A percentile compares a stretch with the other conserved stretches of the same genome.
Conservation (phyloP, 1,284 basidiomycete species). For the Naganishia liquefaciens region DNA sequence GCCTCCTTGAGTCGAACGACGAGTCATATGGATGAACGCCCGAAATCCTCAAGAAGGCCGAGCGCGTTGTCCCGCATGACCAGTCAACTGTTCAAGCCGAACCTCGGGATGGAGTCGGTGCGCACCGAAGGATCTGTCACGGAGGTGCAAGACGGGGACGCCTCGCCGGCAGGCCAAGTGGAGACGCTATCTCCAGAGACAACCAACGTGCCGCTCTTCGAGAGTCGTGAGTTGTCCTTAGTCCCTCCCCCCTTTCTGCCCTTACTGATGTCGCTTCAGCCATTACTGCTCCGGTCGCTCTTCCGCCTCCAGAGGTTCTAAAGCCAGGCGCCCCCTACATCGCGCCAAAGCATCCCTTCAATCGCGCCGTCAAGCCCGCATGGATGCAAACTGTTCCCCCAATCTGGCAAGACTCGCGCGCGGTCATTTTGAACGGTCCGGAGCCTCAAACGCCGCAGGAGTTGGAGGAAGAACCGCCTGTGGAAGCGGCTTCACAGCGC, state of each 20-base stretch:
- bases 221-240: constrained; percentile 10
- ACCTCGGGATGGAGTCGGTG: constrained; percentile 10
- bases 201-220: neutral
- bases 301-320: neutral
- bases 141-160: neutral
- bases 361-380: constrained; percentile 31
- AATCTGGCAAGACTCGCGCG: constrained; percentile 27
- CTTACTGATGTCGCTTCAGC: neutral
- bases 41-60: constrained; percentile 16
- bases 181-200: neutral
- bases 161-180: neutral
- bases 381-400: constrained; percentile 31
- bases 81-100: constrained; percentile 24
- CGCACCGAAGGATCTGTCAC: neutral
- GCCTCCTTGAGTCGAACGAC: neutral
- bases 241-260: neutral
- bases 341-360: constrained; percentile 31
- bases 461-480: neutral
- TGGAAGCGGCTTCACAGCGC: neutral
- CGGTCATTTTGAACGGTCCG: constrained; percentile 10
- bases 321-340: constrained; percentile 1
- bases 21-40: constrained; percentile 18
- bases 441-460: neutral
- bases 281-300: neutral
- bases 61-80: constrained; percentile 23